These are phyloP conservation scores for Cynanchum wilfordii DNA, from an alignment of 257 asterid species.

Conservation along the genomic window DNA sequence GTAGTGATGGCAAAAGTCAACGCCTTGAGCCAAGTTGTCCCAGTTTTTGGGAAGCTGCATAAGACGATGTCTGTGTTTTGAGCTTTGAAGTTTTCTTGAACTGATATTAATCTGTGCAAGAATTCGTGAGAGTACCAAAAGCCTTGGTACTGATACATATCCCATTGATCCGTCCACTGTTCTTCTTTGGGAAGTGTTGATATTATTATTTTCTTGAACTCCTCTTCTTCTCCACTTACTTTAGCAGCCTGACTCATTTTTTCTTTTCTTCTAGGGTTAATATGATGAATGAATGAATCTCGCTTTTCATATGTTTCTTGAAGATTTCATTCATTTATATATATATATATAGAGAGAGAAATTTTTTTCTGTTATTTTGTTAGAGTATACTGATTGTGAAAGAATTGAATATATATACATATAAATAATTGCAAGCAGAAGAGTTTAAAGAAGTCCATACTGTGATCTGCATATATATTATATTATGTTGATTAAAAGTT, in stretches of 20 bases:
- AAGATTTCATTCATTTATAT: too few species aligned
- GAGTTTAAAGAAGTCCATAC: too few species aligned
- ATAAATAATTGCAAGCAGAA: too few species aligned
- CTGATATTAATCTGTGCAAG: neutral
- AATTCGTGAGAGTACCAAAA: neutral
- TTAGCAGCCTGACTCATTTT: neutral
- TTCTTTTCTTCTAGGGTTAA: too few species aligned
- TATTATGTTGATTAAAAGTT: too few species aligned
- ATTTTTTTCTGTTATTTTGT: too few species aligned
- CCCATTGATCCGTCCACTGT: neutral
- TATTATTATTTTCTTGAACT: neutral
- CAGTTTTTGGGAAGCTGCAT: constrained; percentile 33
- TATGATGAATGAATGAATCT: too few species aligned
- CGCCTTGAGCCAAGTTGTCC: constrained; percentile 40
- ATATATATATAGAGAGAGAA: too few species aligned
- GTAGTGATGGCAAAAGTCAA: constrained; percentile 20
- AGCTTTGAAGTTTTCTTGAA: constrained; percentile 1
- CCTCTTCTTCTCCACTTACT: neutral
- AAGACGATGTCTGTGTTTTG: constrained; percentile 25
- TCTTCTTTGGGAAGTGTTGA: constrained; percentile 5
- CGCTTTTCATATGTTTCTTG: too few species aligned
- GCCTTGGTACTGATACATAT: constrained; percentile 14
- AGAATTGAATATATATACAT: too few species aligned
- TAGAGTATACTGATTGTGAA: too few species aligned
- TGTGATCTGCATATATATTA: too few species aligned